Evolutionary conservation across 306 rosid genomes (phyloP).

Genomic region (Styphnolobium japonicum): DNA sequence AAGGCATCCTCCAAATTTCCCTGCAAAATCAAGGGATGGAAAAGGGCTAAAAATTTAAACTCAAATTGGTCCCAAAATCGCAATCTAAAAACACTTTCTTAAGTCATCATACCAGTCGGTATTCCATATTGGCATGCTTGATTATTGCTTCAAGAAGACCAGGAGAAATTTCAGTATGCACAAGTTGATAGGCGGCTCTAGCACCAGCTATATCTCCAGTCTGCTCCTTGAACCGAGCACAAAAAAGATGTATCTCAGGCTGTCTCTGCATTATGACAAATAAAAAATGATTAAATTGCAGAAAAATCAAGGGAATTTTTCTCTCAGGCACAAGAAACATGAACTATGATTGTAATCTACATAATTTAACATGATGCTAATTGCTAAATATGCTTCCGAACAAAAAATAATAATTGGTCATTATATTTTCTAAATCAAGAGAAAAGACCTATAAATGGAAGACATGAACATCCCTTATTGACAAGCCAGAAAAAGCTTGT

Average conservation of each 20-base stretch:
- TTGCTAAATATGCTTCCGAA: not conserved
- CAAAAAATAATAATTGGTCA: not conserved
- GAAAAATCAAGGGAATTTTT: not conserved
- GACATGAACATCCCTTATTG: not conserved
- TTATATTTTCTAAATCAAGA: not conserved
- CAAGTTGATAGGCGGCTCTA: conserved; percentile 89
- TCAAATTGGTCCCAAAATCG: not conserved
- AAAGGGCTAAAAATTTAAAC: conserved; percentile 16
- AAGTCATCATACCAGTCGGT: conserved; percentile 68
- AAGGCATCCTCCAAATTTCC: conserved; percentile 84
- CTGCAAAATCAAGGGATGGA: conserved; percentile 42
- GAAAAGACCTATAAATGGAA: not conserved
- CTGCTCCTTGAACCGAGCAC: conserved; percentile 94
- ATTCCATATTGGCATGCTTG: conserved; percentile 91
- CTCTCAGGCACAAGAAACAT: not conserved
- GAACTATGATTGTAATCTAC: not conserved
- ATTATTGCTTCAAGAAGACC: conserved; percentile 98
- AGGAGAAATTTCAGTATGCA: conserved; percentile 88
- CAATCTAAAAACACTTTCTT: conserved; percentile 1
- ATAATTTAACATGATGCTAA: not conserved
- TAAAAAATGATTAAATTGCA: not conserved
- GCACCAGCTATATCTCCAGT: conserved; percentile 82
- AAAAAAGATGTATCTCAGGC: conserved; percentile 91
- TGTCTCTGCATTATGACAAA: conserved; percentile 63
- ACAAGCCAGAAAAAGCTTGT: not conserved